phyloP scores from a whole-genome alignment of 306 rosid genomes.

The Hippophae rhamnoides region DNA sequence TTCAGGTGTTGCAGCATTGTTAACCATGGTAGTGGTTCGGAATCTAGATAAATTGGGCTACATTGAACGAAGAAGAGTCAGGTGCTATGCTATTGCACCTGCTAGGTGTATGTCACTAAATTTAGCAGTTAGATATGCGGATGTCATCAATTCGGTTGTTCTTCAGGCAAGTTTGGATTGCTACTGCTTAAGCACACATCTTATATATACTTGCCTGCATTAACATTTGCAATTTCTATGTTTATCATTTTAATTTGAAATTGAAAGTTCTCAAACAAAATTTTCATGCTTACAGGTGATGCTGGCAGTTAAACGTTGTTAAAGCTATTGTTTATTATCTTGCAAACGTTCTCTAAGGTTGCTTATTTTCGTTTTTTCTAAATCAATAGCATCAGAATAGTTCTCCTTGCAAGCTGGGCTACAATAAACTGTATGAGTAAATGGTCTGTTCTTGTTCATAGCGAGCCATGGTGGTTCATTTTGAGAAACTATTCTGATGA shows the following conservation, averaged over 20 bases:
- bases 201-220: conserved; percentile 5
- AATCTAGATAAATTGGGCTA: conserved; percentile 50
- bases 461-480: neutral
- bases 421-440: neutral
- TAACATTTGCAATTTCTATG: neutral
- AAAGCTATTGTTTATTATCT: conserved; percentile 4
- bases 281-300: conserved; percentile 2
- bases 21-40: conserved; percentile 66
- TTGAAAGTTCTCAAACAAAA: neutral
- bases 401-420: neutral
- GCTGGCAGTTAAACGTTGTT: conserved; percentile 1
- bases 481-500: neutral
- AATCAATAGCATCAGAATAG: neutral
- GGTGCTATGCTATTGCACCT: conserved; percentile 87
- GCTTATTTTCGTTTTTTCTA: neutral
- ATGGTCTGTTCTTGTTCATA: conserved; percentile 1
- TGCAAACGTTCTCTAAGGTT: neutral
- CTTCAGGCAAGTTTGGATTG: conserved; percentile 63
- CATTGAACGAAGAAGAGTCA: conserved; percentile 63
- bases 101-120: conserved; percentile 89
- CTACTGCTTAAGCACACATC: neutral
- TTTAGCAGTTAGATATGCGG: conserved; percentile 89
- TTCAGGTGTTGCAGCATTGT: conserved; percentile 76
- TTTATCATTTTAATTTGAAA: neutral
- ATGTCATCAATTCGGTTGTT: conserved; percentile 78